These are phyloP conservation scores for Leccinum variicolor DNA, from an alignment of 768 basidiomycete species.

Conservation along the genomic window DNA sequence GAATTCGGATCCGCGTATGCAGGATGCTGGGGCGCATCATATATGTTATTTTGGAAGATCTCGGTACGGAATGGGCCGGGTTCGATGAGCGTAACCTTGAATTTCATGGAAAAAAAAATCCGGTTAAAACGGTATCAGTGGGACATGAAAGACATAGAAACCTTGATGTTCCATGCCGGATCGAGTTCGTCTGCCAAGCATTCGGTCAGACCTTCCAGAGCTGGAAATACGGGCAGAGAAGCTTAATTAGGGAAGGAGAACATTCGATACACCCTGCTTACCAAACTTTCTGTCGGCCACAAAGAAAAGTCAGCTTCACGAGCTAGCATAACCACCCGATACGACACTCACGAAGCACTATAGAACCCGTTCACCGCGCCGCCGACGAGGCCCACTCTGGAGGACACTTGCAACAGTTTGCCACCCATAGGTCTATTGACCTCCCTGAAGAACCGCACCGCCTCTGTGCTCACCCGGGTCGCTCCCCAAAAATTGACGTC, in stretches of 20 bases:
- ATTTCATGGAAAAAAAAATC: neutral
- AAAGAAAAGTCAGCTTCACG: neutral
- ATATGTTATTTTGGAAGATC: neutral
- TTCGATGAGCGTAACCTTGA: slow-evolving; percentile 18
- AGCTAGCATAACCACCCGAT: neutral
- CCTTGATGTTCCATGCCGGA: slow-evolving; percentile 20
- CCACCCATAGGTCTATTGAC: slow-evolving; percentile 38
- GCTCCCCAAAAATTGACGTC: slow-evolving; percentile 40
- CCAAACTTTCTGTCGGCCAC: slow-evolving; percentile 15
- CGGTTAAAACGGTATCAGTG: neutral
- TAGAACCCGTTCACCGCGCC: slow-evolving; percentile 14
- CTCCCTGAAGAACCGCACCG: slow-evolving; percentile 35
- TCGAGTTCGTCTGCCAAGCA: slow-evolving; percentile 12
- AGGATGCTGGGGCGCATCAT: slow-evolving; percentile 9
- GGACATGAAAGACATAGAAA: neutral
- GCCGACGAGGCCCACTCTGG: slow-evolving; percentile 29
- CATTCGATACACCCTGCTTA: neutral
- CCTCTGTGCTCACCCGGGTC: slow-evolving; percentile 28
- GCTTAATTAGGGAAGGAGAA: neutral
- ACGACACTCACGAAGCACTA: slow-evolving; percentile 22
- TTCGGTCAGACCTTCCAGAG: slow-evolving; percentile 18
- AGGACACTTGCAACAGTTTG: slow-evolving; percentile 37
- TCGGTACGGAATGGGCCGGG: slow-evolving; percentile 17
- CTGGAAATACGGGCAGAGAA: neutral
- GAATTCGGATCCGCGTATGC: slow-evolving; percentile 16